A percentile compares a stretch with the other conserved stretches of the same genome.
phyloP scores from a whole-genome alignment of 2,329 filamentous ascomycete genomes.

The Alternaria brassicicola region DNA sequence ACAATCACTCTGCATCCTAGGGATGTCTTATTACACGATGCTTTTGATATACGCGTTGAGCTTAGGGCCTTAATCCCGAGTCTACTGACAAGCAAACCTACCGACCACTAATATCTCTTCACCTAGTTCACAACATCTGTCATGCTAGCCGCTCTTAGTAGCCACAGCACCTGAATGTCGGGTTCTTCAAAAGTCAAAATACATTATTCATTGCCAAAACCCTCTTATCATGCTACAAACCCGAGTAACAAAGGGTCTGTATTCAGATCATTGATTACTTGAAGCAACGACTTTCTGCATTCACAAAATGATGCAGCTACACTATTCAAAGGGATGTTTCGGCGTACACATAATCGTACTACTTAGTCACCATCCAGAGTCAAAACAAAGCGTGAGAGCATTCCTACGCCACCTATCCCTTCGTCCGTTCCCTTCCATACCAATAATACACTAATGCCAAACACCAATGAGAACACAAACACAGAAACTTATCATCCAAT shows the following conservation, averaged over 20 bases:
- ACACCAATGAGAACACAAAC: too few species aligned
- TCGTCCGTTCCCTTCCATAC: too few species aligned
- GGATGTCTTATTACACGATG: background rate
- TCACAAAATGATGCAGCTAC: background rate
- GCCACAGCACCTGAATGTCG: background rate
- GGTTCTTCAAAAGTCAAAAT: too few species aligned
- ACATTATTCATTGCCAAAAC: background rate
- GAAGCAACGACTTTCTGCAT: background rate
- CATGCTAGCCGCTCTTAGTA: background rate
- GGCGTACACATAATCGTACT: background rate
- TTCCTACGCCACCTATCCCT: too few species aligned
- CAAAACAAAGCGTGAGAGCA: too few species aligned
- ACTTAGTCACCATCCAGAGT: too few species aligned
- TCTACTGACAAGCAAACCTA: background rate
- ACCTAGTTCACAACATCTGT: background rate
- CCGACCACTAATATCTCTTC: background rate
- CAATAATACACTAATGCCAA: too few species aligned
- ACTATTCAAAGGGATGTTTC: background rate
- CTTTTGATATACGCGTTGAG: background rate
- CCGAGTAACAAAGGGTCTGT: background rate
- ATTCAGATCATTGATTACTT: background rate
- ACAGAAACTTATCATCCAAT: too few species aligned
- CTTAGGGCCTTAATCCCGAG: background rate
- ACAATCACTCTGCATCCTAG: background rate
- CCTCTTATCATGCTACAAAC: background rate